Conservation (phyloP, 345 rosid species). For the Ceriops decandra region DNA sequence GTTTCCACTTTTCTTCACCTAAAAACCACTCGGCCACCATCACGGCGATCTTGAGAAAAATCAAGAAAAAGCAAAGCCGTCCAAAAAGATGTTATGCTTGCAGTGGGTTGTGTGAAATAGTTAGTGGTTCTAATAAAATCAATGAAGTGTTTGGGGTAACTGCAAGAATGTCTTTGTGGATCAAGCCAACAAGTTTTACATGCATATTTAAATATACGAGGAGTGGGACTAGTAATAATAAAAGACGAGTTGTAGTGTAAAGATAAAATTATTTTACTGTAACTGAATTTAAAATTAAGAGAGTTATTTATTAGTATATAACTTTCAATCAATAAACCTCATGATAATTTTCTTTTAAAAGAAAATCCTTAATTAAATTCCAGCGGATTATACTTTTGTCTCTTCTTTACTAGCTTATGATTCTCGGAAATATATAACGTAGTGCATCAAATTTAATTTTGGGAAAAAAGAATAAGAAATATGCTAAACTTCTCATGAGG, state of each 20-base stretch:
- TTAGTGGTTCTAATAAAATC: background rate
- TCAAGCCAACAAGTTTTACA: too few relatives aligned
- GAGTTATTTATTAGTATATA: too few relatives aligned
- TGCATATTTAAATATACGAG: too few relatives aligned
- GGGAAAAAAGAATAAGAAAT: background rate
- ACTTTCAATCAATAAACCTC: too few relatives aligned
- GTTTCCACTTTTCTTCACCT: constrained; percentile 9
- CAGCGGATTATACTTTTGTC: background rate
- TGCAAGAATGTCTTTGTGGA: background rate
- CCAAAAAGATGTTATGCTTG: constrained; percentile 10
- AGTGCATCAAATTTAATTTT: background rate
- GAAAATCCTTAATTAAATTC: background rate
- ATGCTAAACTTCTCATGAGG: background rate
- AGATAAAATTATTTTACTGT: too few relatives aligned
- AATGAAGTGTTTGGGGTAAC: background rate
- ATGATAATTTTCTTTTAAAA: background rate
- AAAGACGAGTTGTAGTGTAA: too few relatives aligned
- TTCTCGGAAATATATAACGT: background rate
- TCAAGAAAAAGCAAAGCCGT: constrained; percentile 15
- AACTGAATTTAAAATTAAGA: too few relatives aligned
- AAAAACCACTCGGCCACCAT: constrained; percentile 6
- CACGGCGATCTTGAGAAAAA: constrained; percentile 34
- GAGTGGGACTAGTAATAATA: too few relatives aligned
- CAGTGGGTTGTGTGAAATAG: background rate
- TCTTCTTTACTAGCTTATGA: background rate